These are phyloP conservation scores for Cornus suecica DNA, from an alignment of 148 eudicot species.

Conservation along the genomic window DNA sequence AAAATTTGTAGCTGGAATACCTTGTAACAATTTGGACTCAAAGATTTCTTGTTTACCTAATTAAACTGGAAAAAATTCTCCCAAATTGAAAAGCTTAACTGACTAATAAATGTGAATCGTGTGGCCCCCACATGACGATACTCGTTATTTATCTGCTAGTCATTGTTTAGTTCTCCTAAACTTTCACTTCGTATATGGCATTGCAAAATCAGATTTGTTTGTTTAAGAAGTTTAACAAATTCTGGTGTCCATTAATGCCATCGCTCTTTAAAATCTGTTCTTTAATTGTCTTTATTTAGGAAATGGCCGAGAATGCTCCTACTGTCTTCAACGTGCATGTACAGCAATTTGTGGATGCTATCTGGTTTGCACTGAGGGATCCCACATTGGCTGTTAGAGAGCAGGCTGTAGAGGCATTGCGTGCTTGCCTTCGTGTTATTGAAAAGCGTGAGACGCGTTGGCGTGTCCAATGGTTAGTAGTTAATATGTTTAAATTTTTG, in stretches of 20 bases:
- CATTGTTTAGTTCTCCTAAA: no score
- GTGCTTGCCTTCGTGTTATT: slow-evolving; percentile 96
- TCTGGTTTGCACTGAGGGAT: slow-evolving; percentile 92
- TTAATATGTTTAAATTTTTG: background rate
- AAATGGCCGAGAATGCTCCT: slow-evolving; percentile 99
- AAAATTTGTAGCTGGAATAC: background rate
- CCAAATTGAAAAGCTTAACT: background rate
- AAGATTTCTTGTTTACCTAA: no score
- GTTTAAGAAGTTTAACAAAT: background rate
- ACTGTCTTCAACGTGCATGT: slow-evolving; percentile 95
- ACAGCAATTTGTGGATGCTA: slow-evolving; percentile 89
- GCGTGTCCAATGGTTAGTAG: slow-evolving; percentile 98
- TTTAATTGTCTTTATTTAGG: slow-evolving; percentile 39
- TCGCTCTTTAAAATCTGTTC: background rate
- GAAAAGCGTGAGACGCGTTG: slow-evolving; percentile 98
- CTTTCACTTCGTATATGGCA: no score
- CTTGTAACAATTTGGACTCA: background rate
- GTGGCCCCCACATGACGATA: no score
- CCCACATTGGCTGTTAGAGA: slow-evolving; percentile 82
- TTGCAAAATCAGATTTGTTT: background rate
- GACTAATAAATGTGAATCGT: no score
- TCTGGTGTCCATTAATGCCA: background rate
- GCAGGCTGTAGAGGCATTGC: slow-evolving; percentile 94
- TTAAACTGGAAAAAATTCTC: background rate
- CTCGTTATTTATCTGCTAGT: no score